A percentile compares a stretch with the other conserved stretches of the same genome.
These are phyloP conservation scores for Acidiella bohemica DNA, from an alignment of 495 filamentous ascomycete genomes.

Conservation along the genomic window DNA sequence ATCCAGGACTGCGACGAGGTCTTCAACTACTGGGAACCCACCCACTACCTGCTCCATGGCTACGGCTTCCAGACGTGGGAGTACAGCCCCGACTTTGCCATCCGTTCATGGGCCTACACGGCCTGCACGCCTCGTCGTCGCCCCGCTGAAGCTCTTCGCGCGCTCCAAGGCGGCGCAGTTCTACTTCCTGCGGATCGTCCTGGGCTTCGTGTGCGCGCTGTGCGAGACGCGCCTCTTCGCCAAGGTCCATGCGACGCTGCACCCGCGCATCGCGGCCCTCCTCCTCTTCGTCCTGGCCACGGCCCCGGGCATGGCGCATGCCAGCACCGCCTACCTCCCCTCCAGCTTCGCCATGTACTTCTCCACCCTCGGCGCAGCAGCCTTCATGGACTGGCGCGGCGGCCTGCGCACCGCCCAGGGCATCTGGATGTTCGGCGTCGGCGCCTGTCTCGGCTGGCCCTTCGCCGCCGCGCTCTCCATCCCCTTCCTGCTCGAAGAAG, in stretches of 20 bases:
- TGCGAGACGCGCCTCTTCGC: slow-evolving; percentile 72
- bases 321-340: slow-evolving; percentile 74
- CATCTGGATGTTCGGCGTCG: slow-evolving; percentile 86
- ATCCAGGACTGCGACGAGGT: slow-evolving; percentile 99
- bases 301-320: slow-evolving; percentile 87
- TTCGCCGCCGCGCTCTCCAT: slow-evolving; percentile 72
- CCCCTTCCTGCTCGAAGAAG: slow-evolving; percentile 72
- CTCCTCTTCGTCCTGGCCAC: slow-evolving; percentile 63
- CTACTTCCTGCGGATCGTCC: slow-evolving; percentile 63
- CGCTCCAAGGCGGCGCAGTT: slow-evolving; percentile 57
- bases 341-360: slow-evolving; percentile 97
- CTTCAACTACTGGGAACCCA: slow-evolving; percentile 98
- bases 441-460: slow-evolving; percentile 85
- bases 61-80: slow-evolving; percentile 98
- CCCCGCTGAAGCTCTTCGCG: slow-evolving; percentile 43
- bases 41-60: slow-evolving; percentile 85
- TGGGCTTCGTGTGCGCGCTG: slow-evolving; percentile 63
- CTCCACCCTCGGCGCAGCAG: slow-evolving; percentile 69
- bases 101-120: slow-evolving; percentile 91
- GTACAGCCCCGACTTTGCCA: slow-evolving; percentile 89
- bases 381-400: slow-evolving; percentile 75
- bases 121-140: slow-evolving; percentile 66
- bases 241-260: slow-evolving; percentile 56
- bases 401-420: slow-evolving; percentile 64
- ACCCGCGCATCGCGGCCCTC: slow-evolving; percentile 66